A percentile compares a stretch with the other conserved stretches of the same genome.
Conservation (phyloP, 2,329 filamentous ascomycete species). For the Herpotrichia juniperi region DNA sequence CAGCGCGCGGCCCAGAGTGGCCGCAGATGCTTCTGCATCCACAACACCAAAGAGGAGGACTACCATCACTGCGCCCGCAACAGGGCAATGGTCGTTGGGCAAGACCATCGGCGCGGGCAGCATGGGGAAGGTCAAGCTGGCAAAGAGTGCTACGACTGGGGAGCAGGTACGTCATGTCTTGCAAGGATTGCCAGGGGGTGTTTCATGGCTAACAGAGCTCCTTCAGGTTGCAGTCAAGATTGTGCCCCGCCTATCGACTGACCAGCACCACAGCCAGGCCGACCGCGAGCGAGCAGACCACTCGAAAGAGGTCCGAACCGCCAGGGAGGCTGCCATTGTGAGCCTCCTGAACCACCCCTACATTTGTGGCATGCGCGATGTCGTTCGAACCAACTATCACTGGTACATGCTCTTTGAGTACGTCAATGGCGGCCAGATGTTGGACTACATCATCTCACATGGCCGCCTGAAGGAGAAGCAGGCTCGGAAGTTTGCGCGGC, state of each 20-base stretch:
- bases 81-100: conserved; percentile 91
- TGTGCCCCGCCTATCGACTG: conserved; percentile 85
- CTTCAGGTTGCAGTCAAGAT: conserved; percentile 93
- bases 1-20: conserved; percentile 26
- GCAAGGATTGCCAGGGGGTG: not conserved
- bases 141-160: conserved; percentile 84
- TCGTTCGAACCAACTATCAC: conserved; percentile 94
- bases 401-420: conserved; percentile 99
- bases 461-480: conserved; percentile 98
- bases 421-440: conserved; percentile 98
- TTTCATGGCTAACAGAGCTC: not conserved
- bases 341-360: conserved; percentile 93
- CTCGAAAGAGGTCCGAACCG: conserved; percentile 94
- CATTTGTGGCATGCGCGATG: conserved; percentile 94
- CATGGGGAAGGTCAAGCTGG: conserved; percentile 98
- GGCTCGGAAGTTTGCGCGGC: conserved; percentile 94
- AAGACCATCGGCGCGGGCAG: conserved; percentile 98
- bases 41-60: conserved; percentile 63
- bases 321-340: conserved; percentile 94
- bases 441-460: conserved; percentile 99
- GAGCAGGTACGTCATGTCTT: conserved; percentile 72
- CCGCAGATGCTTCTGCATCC: conserved; percentile 15
- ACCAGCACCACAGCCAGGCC: conserved; percentile 74
- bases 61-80: conserved; percentile 80
- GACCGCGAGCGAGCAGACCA: conserved; percentile 91